Percentiles rank a stretch among this genome's conserved stretches.
Conservation (phyloP, 2,329 filamentous ascomycete genomes). For the Aspergillus persii region DNA sequence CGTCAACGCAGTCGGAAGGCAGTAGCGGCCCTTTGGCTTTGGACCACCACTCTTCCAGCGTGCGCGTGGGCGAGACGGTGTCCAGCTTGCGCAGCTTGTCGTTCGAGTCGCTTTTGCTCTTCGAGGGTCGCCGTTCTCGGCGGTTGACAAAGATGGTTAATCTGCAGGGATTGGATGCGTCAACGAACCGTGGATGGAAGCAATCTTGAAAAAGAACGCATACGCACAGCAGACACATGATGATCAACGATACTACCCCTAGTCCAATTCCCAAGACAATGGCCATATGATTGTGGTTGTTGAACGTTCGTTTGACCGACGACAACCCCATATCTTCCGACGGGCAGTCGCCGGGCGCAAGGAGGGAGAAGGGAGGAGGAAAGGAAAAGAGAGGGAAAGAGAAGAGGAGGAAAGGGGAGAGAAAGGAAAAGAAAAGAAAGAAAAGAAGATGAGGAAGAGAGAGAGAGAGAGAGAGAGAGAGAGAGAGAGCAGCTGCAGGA, state of each 20-base stretch:
- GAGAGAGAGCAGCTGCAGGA: background rate
- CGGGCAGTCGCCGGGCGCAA: constrained; percentile 7
- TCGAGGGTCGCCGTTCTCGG: constrained; percentile 22
- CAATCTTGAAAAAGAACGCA: background rate
- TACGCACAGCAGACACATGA: constrained; percentile 34
- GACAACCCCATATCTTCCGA: constrained; percentile 15
- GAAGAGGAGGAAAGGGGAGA: background rate
- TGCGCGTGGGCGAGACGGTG: constrained; percentile 35
- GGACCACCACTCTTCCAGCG: constrained; percentile 39
- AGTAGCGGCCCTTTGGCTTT: constrained; percentile 31
- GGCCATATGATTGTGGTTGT: constrained; percentile 27
- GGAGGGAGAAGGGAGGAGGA: background rate
- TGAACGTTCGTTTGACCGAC: constrained; percentile 20
- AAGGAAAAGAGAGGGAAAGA: background rate
- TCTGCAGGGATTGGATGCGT: constrained; percentile 16
- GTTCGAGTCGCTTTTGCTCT: constrained; percentile 22
- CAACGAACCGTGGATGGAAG: background rate
- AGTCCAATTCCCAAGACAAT: constrained; percentile 34
- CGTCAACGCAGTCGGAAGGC: constrained; percentile 32
- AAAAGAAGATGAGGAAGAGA: background rate
- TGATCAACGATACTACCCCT: constrained; percentile 30
- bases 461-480: background rate
- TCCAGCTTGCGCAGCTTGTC: constrained; percentile 37
- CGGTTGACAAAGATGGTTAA: constrained; percentile 36
- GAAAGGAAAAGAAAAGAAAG: background rate